phyloP scores from a whole-genome alignment of 768 basidiomycete species.

The Pleurotus tuoliensis region DNA sequence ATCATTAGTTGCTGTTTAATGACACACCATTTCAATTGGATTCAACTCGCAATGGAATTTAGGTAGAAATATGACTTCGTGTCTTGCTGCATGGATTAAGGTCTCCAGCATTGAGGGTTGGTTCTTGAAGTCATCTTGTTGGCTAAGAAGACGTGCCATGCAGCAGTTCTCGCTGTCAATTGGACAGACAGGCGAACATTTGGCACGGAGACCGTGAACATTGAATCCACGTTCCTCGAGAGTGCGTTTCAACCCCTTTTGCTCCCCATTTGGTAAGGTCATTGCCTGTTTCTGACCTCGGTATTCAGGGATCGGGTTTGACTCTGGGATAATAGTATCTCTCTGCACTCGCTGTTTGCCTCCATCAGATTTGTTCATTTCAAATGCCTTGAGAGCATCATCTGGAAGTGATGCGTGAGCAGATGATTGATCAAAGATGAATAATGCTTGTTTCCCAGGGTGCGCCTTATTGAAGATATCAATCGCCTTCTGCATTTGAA shows the following conservation, averaged over 20 bases:
- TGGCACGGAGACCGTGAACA: conserved; percentile 17
- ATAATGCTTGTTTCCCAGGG: conserved; percentile 25
- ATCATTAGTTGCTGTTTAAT: no score
- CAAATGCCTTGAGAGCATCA: conserved; percentile 28
- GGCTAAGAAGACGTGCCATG: conserved; percentile 23
- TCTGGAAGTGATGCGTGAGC: conserved; percentile 28
- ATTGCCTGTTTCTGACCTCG: conserved; percentile 11
- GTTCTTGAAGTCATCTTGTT: conserved; percentile 29
- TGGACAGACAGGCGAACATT: conserved; percentile 18
- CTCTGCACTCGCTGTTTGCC: conserved; percentile 23
- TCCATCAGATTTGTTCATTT: conserved; percentile 27
- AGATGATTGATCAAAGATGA: conserved; percentile 40
- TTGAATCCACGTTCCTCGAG: conserved; percentile 24
- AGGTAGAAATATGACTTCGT: no score
- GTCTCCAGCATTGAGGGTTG: conserved; percentile 18
- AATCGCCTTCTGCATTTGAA: conserved; percentile 29
- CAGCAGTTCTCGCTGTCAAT: conserved; percentile 24
- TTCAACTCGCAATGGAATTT: no score
- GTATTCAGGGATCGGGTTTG: conserved; percentile 18
- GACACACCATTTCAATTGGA: no score
- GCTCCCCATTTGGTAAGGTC: conserved; percentile 11
- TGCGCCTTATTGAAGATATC: conserved; percentile 30
- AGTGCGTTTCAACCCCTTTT: conserved; percentile 30
- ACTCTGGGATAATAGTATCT: conserved; percentile 25
- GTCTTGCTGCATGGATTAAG: no score